A percentile compares a stretch with the other conserved stretches of the same genome.
Evolutionary conservation across 305 asterid genomes (phyloP).

Genomic region (Euphrasia arctica): DNA sequence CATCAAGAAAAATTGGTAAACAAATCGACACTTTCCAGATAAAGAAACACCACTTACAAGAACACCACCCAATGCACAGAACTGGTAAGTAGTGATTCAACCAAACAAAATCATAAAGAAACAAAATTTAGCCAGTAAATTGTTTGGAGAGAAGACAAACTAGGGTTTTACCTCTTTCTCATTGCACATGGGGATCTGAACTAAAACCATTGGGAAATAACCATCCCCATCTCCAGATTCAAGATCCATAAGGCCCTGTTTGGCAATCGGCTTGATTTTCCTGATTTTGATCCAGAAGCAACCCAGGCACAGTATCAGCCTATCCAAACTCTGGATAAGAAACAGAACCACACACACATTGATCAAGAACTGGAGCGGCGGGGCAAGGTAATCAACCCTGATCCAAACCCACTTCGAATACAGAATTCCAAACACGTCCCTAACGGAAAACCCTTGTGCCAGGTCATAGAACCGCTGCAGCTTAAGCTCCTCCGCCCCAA

Average conservation of each 20-base stretch:
- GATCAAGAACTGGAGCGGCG: constrained; percentile 81
- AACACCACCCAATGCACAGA: no score
- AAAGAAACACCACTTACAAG: no score
- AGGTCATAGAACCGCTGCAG: constrained; percentile 48
- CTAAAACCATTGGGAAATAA: constrained; percentile 95
- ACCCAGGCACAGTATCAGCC: constrained; percentile 80
- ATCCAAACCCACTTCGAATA: constrained; percentile 78
- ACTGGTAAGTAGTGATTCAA: no score
- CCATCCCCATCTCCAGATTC: constrained; percentile 77
- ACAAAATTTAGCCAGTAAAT: no score
- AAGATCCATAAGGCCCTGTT: constrained; percentile 53
- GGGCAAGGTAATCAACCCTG: constrained; percentile 92
- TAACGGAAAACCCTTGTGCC: constrained; percentile 44
- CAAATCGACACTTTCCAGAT: no score
- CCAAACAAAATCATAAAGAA: no score
- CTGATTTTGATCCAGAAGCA: constrained; percentile 74
- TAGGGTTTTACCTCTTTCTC: constrained; percentile 76
- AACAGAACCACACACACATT: constrained; percentile 74
- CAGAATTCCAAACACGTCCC: constrained; percentile 55
- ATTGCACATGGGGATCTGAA: constrained; percentile 99
- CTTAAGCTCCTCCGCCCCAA: constrained; percentile 62
- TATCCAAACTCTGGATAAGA: constrained; percentile 85
- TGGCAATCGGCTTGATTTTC: constrained; percentile 72
- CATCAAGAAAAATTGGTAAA: no score
- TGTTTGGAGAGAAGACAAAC: neutral